phyloP scores from a whole-genome alignment of 2,329 filamentous ascomycete species.

The Aaosphaeria arxii region DNA sequence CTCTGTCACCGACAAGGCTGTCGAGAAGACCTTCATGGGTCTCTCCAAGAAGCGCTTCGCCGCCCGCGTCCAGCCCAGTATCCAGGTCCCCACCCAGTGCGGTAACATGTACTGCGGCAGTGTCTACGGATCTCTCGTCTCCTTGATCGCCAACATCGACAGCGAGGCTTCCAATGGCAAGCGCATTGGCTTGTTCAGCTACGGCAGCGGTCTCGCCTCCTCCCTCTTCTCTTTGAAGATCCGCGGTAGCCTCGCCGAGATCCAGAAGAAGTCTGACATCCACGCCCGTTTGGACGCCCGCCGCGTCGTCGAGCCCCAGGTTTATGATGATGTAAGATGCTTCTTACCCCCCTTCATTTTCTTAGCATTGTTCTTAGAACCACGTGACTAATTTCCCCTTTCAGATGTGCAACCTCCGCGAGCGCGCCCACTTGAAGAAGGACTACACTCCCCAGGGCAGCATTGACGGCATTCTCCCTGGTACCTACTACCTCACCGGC shows the following conservation, averaged over 20 bases:
- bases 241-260: conserved; percentile 45
- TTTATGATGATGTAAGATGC: conserved; percentile 45
- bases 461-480: conserved; percentile 43
- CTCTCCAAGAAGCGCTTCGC: conserved; percentile 53
- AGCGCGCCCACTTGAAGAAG: conserved; percentile 51
- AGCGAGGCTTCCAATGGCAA: conserved; percentile 48
- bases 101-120: conserved; percentile 57
- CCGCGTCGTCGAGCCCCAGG: conserved; percentile 45
- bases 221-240: conserved; percentile 51
- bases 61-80: conserved; percentile 48
- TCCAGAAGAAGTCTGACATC: conserved; percentile 47
- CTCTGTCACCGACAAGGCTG: conserved; percentile 50
- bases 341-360: conserved; percentile 5
- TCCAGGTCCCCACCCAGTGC: conserved; percentile 51
- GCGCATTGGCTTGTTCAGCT: conserved; percentile 52
- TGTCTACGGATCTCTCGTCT: conserved; percentile 50
- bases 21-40: conserved; percentile 53
- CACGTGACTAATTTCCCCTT: conserved; percentile 21
- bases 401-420: conserved; percentile 52
- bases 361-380: conserved; percentile 10
- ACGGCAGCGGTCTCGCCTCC: conserved; percentile 51
- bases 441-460: conserved; percentile 46
- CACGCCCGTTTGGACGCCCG: conserved; percentile 45
- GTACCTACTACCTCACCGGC: conserved; percentile 51
- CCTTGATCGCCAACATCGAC: conserved; percentile 46